Base-by-base conservation (phyloP, 805 yeast species). In the Naumovozyma dairenensis region DNA sequence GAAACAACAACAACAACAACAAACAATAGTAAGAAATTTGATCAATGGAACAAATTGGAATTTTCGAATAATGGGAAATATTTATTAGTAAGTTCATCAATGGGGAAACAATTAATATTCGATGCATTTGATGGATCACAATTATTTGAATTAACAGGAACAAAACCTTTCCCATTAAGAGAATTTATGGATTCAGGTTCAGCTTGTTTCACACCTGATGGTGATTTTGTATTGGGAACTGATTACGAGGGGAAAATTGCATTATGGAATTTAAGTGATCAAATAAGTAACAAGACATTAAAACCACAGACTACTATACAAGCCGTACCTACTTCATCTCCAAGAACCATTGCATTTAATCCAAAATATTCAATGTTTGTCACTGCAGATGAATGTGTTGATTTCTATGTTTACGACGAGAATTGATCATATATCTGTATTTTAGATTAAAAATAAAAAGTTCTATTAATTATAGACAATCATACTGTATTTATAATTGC, bases 51-150 rank as follows among this genome's bases (percentile, higher is more conserved):
- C 21, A 77, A 76, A 44, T 40, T 83, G 16, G 93, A 84, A 54
- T 83, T 86, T 53, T 75, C 93, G 9, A 83, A 83, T 49, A 77
- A 76, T 49, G 87, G 87, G 17, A 77, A 76, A 46, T 62, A 65
- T 39, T 42, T 87, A 6, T 58, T 83, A 6, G 55, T 85, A 2
- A 70, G 74, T 4, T 66, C 77, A 3, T 70, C 77, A 4, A 68
- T 68, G 19, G 69, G 74, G 4, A 56, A 60, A 28, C 86, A 80
- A 50, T 62, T 77, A 33, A 57, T 86, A 2, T 51, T 77, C 20
- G 93, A 86, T 49, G 78, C 94, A 0, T 78, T 76, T 42, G 67
- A 65, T 46, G 92, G 92, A 14, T 56, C 65, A 8, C 49, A 66
- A 4, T 46, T 68, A 39, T 60, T 71, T 18, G 54, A 54, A 15